Percentiles rank a stretch among this genome's conserved stretches.
Evolutionary conservation across 2,329 filamentous ascomycete species (phyloP).

Genomic region (Pleurostoma richardsiae): DNA sequence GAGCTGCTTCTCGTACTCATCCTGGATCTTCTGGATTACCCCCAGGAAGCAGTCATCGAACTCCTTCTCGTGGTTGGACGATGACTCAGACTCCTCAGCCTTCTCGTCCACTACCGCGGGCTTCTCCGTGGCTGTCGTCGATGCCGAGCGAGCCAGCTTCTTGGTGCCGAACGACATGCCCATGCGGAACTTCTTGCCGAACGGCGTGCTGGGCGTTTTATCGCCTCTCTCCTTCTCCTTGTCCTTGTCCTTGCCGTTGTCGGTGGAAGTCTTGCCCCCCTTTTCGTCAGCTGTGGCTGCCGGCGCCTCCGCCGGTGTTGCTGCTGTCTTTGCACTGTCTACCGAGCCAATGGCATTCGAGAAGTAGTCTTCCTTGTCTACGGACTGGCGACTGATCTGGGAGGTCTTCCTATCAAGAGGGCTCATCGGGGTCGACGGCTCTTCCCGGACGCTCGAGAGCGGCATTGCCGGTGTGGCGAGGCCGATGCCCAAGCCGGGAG

Average conservation of each 20-base stretch:
- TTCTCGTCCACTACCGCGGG: slow-evolving; percentile 72
- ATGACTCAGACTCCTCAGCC: slow-evolving; percentile 60
- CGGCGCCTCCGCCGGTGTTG: slow-evolving; percentile 37
- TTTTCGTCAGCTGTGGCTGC: slow-evolving; percentile 34
- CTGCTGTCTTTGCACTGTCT: slow-evolving; percentile 38
- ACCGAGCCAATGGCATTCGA: slow-evolving; percentile 52
- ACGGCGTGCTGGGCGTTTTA: slow-evolving; percentile 58
- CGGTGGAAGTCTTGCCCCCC: slow-evolving; percentile 45
- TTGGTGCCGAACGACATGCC: slow-evolving; percentile 74
- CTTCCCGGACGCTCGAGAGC: slow-evolving; percentile 45
- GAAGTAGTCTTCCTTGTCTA: slow-evolving; percentile 73
- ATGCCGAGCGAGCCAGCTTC: slow-evolving; percentile 69
- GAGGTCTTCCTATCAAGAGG: slow-evolving; percentile 51
- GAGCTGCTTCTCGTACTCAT: slow-evolving; percentile 67
- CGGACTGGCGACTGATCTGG: slow-evolving; percentile 55
- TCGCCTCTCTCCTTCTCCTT: slow-evolving; percentile 44
- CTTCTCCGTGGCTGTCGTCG: slow-evolving; percentile 64
- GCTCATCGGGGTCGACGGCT: slow-evolving; percentile 32
- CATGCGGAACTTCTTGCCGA: slow-evolving; percentile 82
- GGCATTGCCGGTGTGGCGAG: slow-evolving; percentile 58
- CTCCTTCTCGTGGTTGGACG: slow-evolving; percentile 63
- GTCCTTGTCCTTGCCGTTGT: slow-evolving; percentile 37
- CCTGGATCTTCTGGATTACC: slow-evolving; percentile 65
- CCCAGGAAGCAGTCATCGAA: slow-evolving; percentile 73
- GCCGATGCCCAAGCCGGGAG: slow-evolving; percentile 74